phyloP scores from a whole-genome alignment of 371 early-diverging fungal species.

The Mucor plumbeus region DNA sequence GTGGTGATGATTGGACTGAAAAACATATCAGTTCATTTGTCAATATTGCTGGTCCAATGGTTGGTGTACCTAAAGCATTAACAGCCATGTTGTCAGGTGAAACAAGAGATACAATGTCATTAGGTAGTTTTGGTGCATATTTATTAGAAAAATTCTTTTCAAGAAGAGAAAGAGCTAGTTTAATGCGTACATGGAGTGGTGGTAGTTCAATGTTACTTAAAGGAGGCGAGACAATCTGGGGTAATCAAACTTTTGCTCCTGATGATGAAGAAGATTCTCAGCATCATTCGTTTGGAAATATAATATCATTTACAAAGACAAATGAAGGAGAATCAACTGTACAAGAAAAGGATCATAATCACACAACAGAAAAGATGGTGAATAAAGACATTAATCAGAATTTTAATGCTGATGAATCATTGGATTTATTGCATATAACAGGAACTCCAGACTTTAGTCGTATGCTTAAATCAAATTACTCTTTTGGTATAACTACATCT shows the following conservation, averaged over 20 bases:
- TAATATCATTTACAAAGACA: slow-evolving; percentile 38
- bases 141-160: slow-evolving; percentile 88
- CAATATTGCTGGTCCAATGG: slow-evolving; percentile 87
- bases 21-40: slow-evolving; percentile 83
- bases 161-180: slow-evolving; percentile 71
- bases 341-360: slow-evolving; percentile 9
- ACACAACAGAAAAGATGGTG: slow-evolving; percentile 8
- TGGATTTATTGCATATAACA: slow-evolving; percentile 57
- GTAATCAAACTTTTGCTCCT: slow-evolving; percentile 64
- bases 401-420: slow-evolving; percentile 59
- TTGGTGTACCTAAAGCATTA: slow-evolving; percentile 91
- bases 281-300: slow-evolving; percentile 43
- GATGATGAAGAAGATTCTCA: slow-evolving; percentile 54
- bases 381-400: slow-evolving; percentile 32
- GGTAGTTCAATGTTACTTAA: slow-evolving; percentile 82
- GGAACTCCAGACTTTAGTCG: slow-evolving; percentile 54
- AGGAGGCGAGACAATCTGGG: slow-evolving; percentile 90
- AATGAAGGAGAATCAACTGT: not conserved
- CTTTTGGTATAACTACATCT: slow-evolving; percentile 66
- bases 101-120: slow-evolving; percentile 86
- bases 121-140: slow-evolving; percentile 79
- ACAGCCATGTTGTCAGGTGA: slow-evolving; percentile 79
- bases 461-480: slow-evolving; percentile 63
- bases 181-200: slow-evolving; percentile 92
- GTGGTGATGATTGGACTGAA: slow-evolving; percentile 81